Evolutionary conservation across 352 stramenopile species (phyloP), one percentile per base, ranked within the genome.

Genomic region (Thraustochytrium striatum): DNA sequence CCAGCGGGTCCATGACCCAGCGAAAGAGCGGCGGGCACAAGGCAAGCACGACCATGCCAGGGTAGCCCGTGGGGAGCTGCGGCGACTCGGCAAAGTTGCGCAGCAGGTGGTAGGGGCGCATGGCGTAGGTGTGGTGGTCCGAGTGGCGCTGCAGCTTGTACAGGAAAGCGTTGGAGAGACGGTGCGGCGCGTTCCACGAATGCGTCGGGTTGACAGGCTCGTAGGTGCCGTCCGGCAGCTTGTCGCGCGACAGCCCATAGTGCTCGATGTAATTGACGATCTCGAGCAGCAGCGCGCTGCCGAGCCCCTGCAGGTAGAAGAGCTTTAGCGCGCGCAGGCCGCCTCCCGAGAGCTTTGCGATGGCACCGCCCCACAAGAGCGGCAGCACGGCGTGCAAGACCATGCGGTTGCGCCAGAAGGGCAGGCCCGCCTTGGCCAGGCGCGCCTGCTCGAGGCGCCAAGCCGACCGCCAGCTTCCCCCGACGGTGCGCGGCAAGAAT

Each of bases 181-280:
- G 50, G 35, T 83, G 70, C 36, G 70, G 52, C 35, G 78, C 50
- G 33, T 82, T 82, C 78, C 78, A 82, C 35, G 78, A 82, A 43
- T 82, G 78, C 5, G 43, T 82, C 1, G 78, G 78, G 47, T 73
- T 75, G 21, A 82, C 78, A 25, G 21, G 43, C 38, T 82, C 78
- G 30, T 83, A 82, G 8, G 39, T 47, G 30, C 59, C 78, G 55
- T 82, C 61, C 2, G 38, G 33, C 1, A 82, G 78, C 61, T 82
- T 82, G 8, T 83, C 53, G 25, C 78, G 41, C 9, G 25, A 32
- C 35, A 82, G 57, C 19, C 72, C 70, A 36, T 82, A 82, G 72
- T 82, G 78, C 61, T 82, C 78, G 8, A 82, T 0, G 78, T 82
- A 82, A 55, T 82, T 82, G 19, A 82, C 61, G 11, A 82, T 21